phyloP scores from a whole-genome alignment of 164 flowering plant genomes.

The Nymphaea thermarum region DNA sequence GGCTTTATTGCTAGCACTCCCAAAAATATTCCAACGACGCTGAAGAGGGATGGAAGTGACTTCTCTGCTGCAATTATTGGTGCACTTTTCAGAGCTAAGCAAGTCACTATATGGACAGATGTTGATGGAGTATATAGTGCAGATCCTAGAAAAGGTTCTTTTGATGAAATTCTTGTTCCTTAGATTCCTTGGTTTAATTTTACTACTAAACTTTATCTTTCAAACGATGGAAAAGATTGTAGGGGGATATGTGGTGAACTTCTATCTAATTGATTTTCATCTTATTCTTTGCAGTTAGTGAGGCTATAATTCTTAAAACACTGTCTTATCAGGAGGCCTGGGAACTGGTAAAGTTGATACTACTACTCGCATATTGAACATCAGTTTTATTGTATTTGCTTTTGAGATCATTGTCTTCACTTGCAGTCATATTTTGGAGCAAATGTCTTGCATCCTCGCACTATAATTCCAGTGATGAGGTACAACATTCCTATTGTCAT shows the following conservation, averaged over 20 bases:
- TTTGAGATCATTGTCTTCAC: background rate
- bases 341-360: slow-evolving; percentile 72
- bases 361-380: no score
- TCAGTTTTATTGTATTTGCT: no score
- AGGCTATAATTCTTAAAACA: slow-evolving; percentile 74
- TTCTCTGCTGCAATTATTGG: slow-evolving; percentile 99
- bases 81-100: slow-evolving; percentile 66
- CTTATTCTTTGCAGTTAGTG: slow-evolving; percentile 56
- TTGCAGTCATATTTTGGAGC: slow-evolving; percentile 99
- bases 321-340: slow-evolving; percentile 98
- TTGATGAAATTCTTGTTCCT: no score
- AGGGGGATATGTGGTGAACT: no score
- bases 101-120: slow-evolving; percentile 98
- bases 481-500: slow-evolving; percentile 91
- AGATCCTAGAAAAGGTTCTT: slow-evolving; percentile 92
- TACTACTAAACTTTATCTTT: no score
- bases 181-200: no score
- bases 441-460: slow-evolving; percentile 96
- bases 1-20: slow-evolving; percentile 95
- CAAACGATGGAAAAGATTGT: no score
- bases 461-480: slow-evolving; percentile 93
- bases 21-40: slow-evolving; percentile 83
- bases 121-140: slow-evolving; percentile 99
- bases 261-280: no score
- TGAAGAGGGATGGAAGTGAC: slow-evolving; percentile 98